Base-by-base conservation (phyloP, 768 basidiomycete genomes). In the Neoboletus brunneissimus region DNA sequence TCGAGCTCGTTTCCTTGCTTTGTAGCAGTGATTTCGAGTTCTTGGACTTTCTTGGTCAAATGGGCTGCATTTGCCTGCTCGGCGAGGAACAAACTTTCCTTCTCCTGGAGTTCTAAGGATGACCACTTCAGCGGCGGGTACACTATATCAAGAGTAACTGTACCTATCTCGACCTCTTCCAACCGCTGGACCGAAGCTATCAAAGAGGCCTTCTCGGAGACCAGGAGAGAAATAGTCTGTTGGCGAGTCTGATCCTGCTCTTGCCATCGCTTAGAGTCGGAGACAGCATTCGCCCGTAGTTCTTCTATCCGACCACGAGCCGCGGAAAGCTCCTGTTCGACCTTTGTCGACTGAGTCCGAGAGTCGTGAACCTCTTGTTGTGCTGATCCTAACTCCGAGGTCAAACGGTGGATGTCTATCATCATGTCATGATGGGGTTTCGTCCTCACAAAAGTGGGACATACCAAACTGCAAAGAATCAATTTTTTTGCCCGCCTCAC, bases 161-260 rank as follows among this genome's bases (percentile, higher is more conserved):
- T 69, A 92, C 91, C 77, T 40, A 77, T 72, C 65, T 89, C 87
- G n/a, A 81, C 69, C 46, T 76, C 79, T 43, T 83, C 81, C 45
- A 87, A 65, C 49, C 80, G 79, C 59, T 86, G 79, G 41, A 88
- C 67, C 41, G 85, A 81, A n/a, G 79, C 67, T 16, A 76, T 73
- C 35, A 90, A 75, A 20, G 80, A 76, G 8, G 82, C 79, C 69
- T 89, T 89, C 64, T 90, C 89, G 3, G 84, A 79, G 20, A 92
- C 89, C 15, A 94, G 77, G n/a, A 88, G 68, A 45, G 86, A 78
- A 55, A 94, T 89, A 0, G 88, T 89, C 63, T 85, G 85, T 57
- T 83, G 84, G 61, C 88, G 86, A 62, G 80, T 86, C 61, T 81
- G 77, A 44, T 78, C 69, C 38, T 70, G 69, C 13, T 70, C 67